Base-by-base conservation (phyloP, 1,284 basidiomycete species). In the Cutaneotrichosporon sp. region DNA sequence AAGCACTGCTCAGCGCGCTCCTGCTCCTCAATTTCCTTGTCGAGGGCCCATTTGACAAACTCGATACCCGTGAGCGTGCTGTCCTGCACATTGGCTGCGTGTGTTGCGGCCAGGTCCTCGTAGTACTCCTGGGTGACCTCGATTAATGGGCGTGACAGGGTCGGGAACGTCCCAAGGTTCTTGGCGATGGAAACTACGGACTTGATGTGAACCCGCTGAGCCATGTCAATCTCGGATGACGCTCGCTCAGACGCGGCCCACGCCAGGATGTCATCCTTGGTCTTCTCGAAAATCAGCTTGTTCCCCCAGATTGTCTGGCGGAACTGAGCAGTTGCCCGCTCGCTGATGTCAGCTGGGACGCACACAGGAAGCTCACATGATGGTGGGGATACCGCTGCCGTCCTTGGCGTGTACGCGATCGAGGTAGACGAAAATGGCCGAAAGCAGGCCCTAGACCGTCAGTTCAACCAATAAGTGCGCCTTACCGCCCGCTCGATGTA, bases 241-340 rank as follows among this genome's bases (percentile, higher is more conserved):
- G 81, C 76, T 18, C 88, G 83, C 74, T 90, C 89, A 69, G 73
- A 82, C 1, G 78, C 76, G 4, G 85, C 73, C 88, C 90, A 90
- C 11, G 81, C 77, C 31, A 80, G 70, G 1, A 90, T 73, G n/a
- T 85, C 84, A 1, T 74, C 73, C 21, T 81, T 80, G 30, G 90
- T 79, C 56, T 80, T 83, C 2, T 81, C 74, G 14, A 79, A 78
- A 5, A 90, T 80, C 5, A 75, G 66, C 0, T 81, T 73, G 65
- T 85, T 83, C 16, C 82, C 82, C 66, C 89, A 86, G 51, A 90
- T 82, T 3, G 74, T 70, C 9, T 79, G 72, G 22, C 80, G 76
- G 75, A 89, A 89, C 9, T 84, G 75, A 21, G 84, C 79, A 16
- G 87, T 89, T 65, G 60, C 63, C 2, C 50, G 26, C 2, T 66